Evolutionary conservation across 495 filamentous ascomycete genomes (phyloP).

Genomic region (Penicillium antarcticum): DNA sequence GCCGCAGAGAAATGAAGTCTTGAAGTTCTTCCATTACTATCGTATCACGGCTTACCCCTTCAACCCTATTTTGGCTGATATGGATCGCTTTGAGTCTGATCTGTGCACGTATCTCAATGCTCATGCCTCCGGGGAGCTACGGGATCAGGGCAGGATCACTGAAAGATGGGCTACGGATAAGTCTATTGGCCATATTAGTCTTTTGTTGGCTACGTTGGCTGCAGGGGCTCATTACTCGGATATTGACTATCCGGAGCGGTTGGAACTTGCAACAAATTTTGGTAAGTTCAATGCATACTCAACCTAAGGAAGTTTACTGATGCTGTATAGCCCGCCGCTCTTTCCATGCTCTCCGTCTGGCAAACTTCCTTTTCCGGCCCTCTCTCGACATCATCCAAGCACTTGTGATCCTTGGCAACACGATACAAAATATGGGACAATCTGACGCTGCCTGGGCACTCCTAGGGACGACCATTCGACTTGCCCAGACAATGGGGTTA

Average conservation of each 20-base stretch:
- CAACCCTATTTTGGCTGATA: conserved; percentile 48
- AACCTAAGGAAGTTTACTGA: background rate
- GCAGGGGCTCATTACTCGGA: conserved; percentile 51
- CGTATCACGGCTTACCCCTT: conserved; percentile 47
- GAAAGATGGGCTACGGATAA: conserved; percentile 29
- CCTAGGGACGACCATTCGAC: conserved; percentile 40
- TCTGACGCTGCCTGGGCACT: conserved; percentile 48
- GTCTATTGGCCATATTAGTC: conserved; percentile 37
- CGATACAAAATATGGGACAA: conserved; percentile 47
- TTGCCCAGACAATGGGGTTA: conserved; percentile 45
- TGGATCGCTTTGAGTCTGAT: conserved; percentile 46
- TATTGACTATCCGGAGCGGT: conserved; percentile 28
- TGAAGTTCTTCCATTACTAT: conserved; percentile 49
- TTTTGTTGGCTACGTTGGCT: conserved; percentile 48
- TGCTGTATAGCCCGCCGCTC: conserved; percentile 26
- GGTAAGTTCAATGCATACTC: conserved; percentile 10
- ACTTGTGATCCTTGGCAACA: conserved; percentile 43
- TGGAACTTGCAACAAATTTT: conserved; percentile 29
- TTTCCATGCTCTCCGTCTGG: conserved; percentile 39
- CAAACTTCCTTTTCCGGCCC: conserved; percentile 46
- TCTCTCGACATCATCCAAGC: conserved; percentile 41
- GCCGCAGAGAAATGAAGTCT: conserved; percentile 28
- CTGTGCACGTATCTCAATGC: conserved; percentile 43
- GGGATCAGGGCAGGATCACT: conserved; percentile 13
- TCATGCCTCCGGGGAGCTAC: conserved; percentile 26